phyloP scores from a whole-genome alignment of 768 basidiomycete species.

The Tulasnella sp. region DNA sequence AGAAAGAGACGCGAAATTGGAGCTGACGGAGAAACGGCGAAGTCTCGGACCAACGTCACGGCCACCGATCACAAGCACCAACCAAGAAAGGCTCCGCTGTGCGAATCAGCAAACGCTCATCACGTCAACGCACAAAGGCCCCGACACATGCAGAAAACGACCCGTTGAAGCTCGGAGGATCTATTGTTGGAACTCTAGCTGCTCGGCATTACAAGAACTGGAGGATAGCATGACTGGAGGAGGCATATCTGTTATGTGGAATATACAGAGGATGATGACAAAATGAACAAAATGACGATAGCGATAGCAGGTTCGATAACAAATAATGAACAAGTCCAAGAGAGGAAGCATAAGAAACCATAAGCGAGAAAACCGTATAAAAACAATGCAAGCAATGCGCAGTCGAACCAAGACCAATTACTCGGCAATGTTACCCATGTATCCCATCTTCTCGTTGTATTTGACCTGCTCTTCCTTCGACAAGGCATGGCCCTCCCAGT shows the following conservation, averaged over 20 bases:
- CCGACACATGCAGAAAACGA: background rate
- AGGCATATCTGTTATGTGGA: background rate
- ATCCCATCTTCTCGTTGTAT: background rate
- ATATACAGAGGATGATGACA: background rate
- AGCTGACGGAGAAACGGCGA: background rate
- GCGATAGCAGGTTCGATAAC: background rate
- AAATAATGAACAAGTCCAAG: background rate
- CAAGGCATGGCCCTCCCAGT: constrained; percentile 61
- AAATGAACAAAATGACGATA: background rate
- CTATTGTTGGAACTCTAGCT: background rate
- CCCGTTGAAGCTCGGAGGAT: background rate
- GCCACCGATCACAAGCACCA: background rate
- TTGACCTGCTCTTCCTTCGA: background rate
- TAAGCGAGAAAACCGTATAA: background rate
- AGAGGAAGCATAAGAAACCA: background rate
- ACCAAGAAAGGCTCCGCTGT: background rate
- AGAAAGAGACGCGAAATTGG: constrained; percentile 2
- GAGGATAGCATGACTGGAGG: background rate
- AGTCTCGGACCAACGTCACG: background rate
- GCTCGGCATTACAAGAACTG: background rate
- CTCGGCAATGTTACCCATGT: background rate
- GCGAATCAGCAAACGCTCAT: background rate
- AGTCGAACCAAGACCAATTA: background rate
- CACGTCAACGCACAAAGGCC: background rate
- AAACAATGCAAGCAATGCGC: background rate